Conservation (phyloP, 2,329 filamentous ascomycete genomes). For the Claviceps digitariae region DNA sequence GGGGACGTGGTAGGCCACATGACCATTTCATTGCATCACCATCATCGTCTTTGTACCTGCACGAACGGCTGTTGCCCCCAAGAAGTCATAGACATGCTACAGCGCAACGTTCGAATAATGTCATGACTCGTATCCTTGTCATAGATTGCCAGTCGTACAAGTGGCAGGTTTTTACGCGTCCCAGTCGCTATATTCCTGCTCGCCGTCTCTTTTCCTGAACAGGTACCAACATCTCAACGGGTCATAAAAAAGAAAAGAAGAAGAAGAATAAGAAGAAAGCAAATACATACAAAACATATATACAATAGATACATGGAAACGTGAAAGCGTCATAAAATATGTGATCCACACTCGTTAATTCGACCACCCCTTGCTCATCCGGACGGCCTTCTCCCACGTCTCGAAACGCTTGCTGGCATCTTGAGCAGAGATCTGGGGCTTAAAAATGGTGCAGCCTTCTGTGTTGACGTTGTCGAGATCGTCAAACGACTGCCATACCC, state of each 20-base stretch:
- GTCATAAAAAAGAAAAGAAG: neutral
- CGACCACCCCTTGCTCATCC: constrained; percentile 66
- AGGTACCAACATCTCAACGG: too few relatives aligned
- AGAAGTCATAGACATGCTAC: too few relatives aligned
- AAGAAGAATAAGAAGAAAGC: too few relatives aligned
- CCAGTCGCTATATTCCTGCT: neutral
- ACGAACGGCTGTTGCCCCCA: too few relatives aligned
- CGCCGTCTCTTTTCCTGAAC: too few relatives aligned
- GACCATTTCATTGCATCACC: too few relatives aligned
- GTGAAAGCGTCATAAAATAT: too few relatives aligned
- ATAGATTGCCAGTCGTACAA: constrained; percentile 29
- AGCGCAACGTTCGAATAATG: too few relatives aligned
- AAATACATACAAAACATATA: neutral
- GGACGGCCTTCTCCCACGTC: constrained; percentile 63
- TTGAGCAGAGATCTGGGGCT: constrained; percentile 46
- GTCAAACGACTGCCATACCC: constrained; percentile 59
- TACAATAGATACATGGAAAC: too few relatives aligned
- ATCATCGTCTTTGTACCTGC: too few relatives aligned
- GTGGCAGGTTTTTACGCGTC: neutral
- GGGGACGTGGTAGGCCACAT: too few relatives aligned
- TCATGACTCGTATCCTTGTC: constrained; percentile 18
- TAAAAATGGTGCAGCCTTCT: constrained; percentile 54
- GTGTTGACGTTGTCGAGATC: constrained; percentile 61
- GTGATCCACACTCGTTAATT: constrained; percentile 12
- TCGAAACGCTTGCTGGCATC: constrained; percentile 51